Evolutionary conservation across 164 flowering plant species (phyloP), one percentile per base, ranked within the genome.

Genomic region (Platanus orientalis): DNA sequence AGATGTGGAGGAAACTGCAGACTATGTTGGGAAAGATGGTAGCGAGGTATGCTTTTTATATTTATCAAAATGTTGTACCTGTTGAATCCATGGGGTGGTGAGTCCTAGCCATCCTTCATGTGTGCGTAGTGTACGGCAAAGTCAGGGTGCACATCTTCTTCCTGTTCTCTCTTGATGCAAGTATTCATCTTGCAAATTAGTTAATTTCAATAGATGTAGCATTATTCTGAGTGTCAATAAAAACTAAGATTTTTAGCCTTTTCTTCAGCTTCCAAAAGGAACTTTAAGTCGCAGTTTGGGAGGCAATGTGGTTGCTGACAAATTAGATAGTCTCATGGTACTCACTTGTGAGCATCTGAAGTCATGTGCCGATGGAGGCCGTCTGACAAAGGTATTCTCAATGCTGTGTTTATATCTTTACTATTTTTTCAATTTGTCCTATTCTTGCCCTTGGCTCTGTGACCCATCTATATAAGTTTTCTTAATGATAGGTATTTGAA

Each of bases 271-370:
- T 70, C 58, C 68, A 17, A 62, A 62, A 63, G 72, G 69, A 58
- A 32, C 52, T 39, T 58, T 68, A 30, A 73, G 66, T 64, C 50
- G 75, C 17, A 61, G 69, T 58, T 58, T 83, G 28, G 70, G 74
- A n/a, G 81, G 73, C 49, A 82, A 82, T 53, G 19, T 16, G n/a
- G 51, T 69, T 70, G 90, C 96, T 71, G 86, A 85, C 32, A 81
- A 79, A 58, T 67, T 94, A 42, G 99, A 94, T 70, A 76, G 73
- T 69, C 53, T 94, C 66, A 81, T 94, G 84, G 89, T 75, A 54
- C 77, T 83, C 29, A 81, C 84, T 14, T 89, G 86, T 72, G 88
- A 85, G 72, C 89, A 94, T 76, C 83, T 91, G 59, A 80, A 88
- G 73, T 78, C 76, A 21, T 91, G 90, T 70, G 45, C 75, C 61